Base-by-base conservation (phyloP, 306 rosid genomes). In the Quercus cerris region DNA sequence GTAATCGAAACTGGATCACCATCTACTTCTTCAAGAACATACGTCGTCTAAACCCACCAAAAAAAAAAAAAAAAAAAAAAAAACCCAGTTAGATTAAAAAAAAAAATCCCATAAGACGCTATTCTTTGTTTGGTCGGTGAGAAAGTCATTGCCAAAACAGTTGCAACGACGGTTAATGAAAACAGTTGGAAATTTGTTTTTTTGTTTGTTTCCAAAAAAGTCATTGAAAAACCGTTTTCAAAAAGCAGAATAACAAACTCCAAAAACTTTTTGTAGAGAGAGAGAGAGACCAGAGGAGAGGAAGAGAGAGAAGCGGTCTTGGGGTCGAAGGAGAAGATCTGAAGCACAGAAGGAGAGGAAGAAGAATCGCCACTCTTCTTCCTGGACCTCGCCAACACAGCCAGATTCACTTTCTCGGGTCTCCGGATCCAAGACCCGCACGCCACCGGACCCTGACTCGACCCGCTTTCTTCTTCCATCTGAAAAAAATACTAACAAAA, bases 391-490 rank as follows among this genome's bases (percentile, higher is more conserved):
- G 95, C 97, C 2, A 89, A 66, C 64, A 90, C 87, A 35, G 85
- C 91, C 58, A 88, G 82, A 66, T 75, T 87, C 18, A 77, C 79
- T 20, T 91, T 95, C 28, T 95, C 97, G 77, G 99, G 93, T n/a
- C 97, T 82, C 46, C 99, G 91, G 82, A 91, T 93, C 99, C 99
- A 95, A 49, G 92, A 84, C 71, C 98, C 99, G 67, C 97, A 93
- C 4, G 90, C 80, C 49, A 91, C 85, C 57, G 94, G 88, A 80
- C 97, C 95, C 88, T 80, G 80, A 18, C 86, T 79, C 61, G 94
- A 89, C 84, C 93, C 92, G 15, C 80, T 78, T 68, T 79, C 85
- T 74, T 84, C 96, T 97, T 92, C 90, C 61, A 55, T 69, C 49
- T 38, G 46, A 38, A 38, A 38, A 38, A 38, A 38, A 38, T 38